Evolutionary conservation across 1,139 yeast species (phyloP).

Genomic region (Zygoascus sp.): DNA sequence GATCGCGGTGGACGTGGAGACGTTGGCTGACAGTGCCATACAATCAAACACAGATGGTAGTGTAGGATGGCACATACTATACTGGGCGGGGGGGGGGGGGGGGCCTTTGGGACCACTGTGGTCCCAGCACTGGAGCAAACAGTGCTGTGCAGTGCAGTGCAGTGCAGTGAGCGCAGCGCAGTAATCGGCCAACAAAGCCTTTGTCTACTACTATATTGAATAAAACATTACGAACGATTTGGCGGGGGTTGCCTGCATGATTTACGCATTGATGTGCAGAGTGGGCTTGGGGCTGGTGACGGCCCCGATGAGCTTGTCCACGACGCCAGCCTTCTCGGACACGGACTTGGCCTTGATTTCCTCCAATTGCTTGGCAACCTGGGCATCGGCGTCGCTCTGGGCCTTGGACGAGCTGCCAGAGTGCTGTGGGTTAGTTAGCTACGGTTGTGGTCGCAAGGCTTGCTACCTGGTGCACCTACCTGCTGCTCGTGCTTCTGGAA

Average conservation of each 20-base stretch:
- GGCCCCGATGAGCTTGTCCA: conserved; percentile 72
- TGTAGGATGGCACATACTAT: no score
- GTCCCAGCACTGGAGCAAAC: no score
- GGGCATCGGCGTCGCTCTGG: conserved; percentile 64
- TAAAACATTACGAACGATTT: neutral
- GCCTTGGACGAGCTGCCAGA: conserved; percentile 63
- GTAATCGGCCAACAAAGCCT: no score
- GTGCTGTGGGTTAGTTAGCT: conserved; percentile 38
- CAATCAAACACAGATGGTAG: no score
- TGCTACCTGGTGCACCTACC: no score
- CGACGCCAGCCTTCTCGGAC: conserved; percentile 62
- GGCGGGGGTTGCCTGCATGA: neutral
- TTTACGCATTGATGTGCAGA: conserved; percentile 69
- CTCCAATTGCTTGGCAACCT: conserved; percentile 41
- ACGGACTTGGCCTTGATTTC: conserved; percentile 60
- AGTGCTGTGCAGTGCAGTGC: no score
- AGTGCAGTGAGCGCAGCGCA: no score
- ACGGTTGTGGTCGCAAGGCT: no score
- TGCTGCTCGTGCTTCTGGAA: conserved; percentile 59
- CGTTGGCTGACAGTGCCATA: no score
- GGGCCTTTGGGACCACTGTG: no score
- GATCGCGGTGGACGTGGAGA: conserved; percentile 2
- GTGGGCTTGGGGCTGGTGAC: conserved; percentile 76
- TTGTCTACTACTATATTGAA: neutral
- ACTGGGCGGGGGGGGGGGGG: no score